Percentiles rank a stretch among this genome's conserved stretches.
phyloP scores from a whole-genome alignment of 192 early-diverging fungal genomes.

The Pecoramyces ruminantium region DNA sequence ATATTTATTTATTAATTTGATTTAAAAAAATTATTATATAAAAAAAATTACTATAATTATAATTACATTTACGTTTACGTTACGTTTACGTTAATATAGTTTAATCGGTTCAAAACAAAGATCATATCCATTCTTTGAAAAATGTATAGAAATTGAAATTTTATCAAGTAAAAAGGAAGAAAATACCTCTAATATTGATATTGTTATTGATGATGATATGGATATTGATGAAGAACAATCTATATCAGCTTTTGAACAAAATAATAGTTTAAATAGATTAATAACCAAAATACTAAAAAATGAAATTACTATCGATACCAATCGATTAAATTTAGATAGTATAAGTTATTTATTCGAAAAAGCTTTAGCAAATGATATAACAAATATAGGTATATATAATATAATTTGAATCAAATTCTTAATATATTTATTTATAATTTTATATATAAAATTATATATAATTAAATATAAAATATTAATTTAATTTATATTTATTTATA shows the following conservation, averaged over 20 bases:
- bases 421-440: too few relatives aligned
- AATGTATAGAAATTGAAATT: not conserved
- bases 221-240: not conserved
- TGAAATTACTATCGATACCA: not conserved
- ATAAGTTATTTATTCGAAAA: not conserved
- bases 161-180: not conserved
- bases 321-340: not conserved
- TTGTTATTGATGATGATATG: not conserved
- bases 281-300: not conserved
- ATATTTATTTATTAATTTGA: too few relatives aligned
- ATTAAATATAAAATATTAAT: too few relatives aligned
- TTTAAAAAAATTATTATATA: too few relatives aligned
- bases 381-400: not conserved
- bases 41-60: too few relatives aligned
- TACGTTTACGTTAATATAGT: not conserved
- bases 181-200: not conserved
- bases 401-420: too few relatives aligned
- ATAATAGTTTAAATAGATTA: not conserved
- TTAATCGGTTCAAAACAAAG: not conserved
- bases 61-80: too few relatives aligned
- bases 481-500: too few relatives aligned
- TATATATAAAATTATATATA: too few relatives aligned
- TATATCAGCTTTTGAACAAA: too few relatives aligned
- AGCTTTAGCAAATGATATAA: not conserved
- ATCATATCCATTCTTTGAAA: not conserved